phyloP scores from a whole-genome alignment of 352 stramenopile species.

The Blastocystis sp. region DNA sequence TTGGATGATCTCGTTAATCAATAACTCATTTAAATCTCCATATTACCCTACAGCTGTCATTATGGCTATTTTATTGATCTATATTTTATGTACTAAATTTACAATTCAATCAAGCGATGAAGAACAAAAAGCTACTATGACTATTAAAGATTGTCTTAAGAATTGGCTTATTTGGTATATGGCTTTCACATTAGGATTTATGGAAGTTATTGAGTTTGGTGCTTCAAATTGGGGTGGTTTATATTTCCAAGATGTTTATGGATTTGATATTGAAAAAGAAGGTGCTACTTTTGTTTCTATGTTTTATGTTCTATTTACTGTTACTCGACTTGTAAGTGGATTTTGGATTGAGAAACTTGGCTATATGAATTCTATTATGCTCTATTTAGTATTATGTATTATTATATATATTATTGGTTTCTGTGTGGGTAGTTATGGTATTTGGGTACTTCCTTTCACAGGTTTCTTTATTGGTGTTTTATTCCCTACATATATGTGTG shows the following conservation, averaged over 20 bases:
- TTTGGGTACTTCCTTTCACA: constrained; percentile 28
- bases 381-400: constrained; percentile 1
- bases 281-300: constrained; percentile 12
- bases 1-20: background rate
- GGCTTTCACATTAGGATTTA: constrained; percentile 9
- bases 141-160: constrained; percentile 4
- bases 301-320: constrained; percentile 19
- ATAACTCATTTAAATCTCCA: constrained; percentile 2
- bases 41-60: background rate
- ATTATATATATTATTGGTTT: constrained; percentile 21
- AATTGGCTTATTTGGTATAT: constrained; percentile 3
- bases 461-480: constrained; percentile 23
- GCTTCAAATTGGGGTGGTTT: constrained; percentile 23
- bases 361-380: constrained; percentile 1
- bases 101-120: background rate
- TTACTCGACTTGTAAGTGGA: background rate
- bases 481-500: constrained; percentile 28
- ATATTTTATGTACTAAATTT: background rate
- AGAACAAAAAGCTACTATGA: background rate
- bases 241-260: constrained; percentile 23
- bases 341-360: constrained; percentile 18
- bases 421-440: background rate
- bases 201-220: constrained; percentile 30
- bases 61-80: constrained; percentile 4
- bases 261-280: constrained; percentile 14